Evolutionary conservation across 2,329 filamentous ascomycete genomes (phyloP).

Genomic region (Lachnellula occidentalis): DNA sequence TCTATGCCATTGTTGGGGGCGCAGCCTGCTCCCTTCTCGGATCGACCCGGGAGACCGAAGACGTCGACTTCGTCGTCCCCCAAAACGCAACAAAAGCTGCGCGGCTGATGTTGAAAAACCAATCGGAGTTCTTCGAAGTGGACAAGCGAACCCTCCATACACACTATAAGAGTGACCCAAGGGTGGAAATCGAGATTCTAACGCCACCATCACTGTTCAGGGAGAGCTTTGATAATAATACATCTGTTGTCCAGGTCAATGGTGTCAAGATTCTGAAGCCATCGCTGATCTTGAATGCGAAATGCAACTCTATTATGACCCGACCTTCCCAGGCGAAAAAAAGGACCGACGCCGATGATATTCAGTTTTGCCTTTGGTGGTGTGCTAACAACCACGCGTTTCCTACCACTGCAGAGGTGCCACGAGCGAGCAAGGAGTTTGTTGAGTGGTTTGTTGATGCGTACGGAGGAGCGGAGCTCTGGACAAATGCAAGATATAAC

Average conservation of each 20-base stretch:
- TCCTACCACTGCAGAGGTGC: background rate
- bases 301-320: slow-evolving; percentile 6
- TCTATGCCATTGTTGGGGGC: slow-evolving; percentile 6
- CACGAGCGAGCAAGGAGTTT: background rate
- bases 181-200: slow-evolving; percentile 9
- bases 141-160: slow-evolving; percentile 5
- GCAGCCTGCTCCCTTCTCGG: slow-evolving; percentile 4
- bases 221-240: background rate
- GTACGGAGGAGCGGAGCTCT: background rate
- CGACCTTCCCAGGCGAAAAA: slow-evolving; percentile 2
- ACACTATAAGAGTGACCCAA: slow-evolving; percentile 1
- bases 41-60: slow-evolving; percentile 1
- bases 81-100: slow-evolving; percentile 1
- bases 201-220: slow-evolving; percentile 6
- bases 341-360: slow-evolving; percentile 6
- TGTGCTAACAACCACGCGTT: background rate
- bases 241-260: background rate
- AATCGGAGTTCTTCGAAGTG: background rate
- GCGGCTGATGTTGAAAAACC: background rate
- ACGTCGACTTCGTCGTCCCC: slow-evolving; percentile 9
- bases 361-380: slow-evolving; percentile 5
- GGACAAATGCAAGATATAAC: background rate
- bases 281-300: slow-evolving; percentile 10
- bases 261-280: slow-evolving; percentile 10
- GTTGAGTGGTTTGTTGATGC: background rate